phyloP scores from a whole-genome alignment of 768 basidiomycete species.

The Mycena olivaceomarginata region DNA sequence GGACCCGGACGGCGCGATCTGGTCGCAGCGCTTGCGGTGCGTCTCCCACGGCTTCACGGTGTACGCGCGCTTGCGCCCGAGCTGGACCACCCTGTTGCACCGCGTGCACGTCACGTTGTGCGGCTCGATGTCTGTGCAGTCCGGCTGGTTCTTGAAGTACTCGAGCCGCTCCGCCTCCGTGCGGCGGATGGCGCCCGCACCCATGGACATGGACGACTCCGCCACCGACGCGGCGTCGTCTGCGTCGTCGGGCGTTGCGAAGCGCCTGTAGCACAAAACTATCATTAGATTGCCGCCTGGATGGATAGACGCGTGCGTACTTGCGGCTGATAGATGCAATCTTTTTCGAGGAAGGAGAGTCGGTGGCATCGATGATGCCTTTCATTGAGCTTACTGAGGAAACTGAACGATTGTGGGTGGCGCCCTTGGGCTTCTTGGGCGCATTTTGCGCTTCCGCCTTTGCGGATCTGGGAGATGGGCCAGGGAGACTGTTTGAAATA shows the following conservation, averaged over 20 bases:
- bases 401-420: conserved; percentile 39
- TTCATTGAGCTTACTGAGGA: conserved; percentile 57
- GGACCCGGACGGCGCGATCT: conserved; percentile 54
- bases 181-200: conserved; percentile 66
- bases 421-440: conserved; percentile 40
- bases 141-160: conserved; percentile 78
- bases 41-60: conserved; percentile 77
- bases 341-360: conserved; percentile 46
- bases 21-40: conserved; percentile 75
- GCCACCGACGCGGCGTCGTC: conserved; percentile 73
- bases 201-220: conserved; percentile 65
- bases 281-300: not conserved
- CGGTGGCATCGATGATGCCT: conserved; percentile 41
- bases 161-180: conserved; percentile 78
- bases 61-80: conserved; percentile 75
- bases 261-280: conserved; percentile 35
- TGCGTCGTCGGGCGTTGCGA: conserved; percentile 58
- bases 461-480: conserved; percentile 46
- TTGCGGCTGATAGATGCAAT: conserved; percentile 40
- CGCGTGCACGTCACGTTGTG: conserved; percentile 75
- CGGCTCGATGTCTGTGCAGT: conserved; percentile 74
- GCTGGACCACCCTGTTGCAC: conserved; percentile 74
- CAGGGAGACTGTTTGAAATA: conserved; percentile 48
- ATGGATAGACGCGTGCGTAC: conserved; percentile 19
- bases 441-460: conserved; percentile 34